Evolutionary conservation across 306 rosid species (phyloP), one percentile per base, ranked within the genome.

Genomic region (Prinsepia uniflora): DNA sequence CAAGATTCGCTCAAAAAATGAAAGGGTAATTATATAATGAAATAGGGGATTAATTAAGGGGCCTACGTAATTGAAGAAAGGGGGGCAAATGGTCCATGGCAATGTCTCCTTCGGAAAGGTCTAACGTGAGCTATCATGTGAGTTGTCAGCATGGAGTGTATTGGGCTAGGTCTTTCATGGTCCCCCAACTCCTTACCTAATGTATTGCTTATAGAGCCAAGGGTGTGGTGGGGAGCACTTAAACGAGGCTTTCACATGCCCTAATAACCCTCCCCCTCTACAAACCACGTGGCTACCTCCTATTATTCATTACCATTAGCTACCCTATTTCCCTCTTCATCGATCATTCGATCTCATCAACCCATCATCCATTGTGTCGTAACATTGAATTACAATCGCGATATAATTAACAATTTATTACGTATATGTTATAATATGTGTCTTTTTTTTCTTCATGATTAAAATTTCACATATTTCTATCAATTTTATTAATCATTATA

Each of bases 121-220:
- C 75, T 80, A 92, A 86, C 90, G 86, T 89, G 89, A 79, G 81
- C 46, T 30, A 74, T 72, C 95, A 92, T 77, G 98, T 89, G 89
- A 87, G 81, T 75, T 89, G 96, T 87, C 90, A 86, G 68, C 55
- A 49, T 48, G 75, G 82, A 72, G 36, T 30, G 36, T 30, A 30
- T 30, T 3, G 36, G 36, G 36, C 66, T 65, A 40, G 46, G 78
- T 75, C 80, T 80, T 43, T 57, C 63, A 79, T 78, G 87, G 84
- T 81, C 90, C 83, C 84, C 67, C 6, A 46, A 47, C 63, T 52
- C 74, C 76, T 66, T 65, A n/a, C n/a, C n/a, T n/a, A 70, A 41
- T 85, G 89, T 81, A 74, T 72, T 11, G 67, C 67, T 49, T 52
- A 66, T 62, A 71, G 36, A 19, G n/a, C 6, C 11, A 39, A 67